Base-by-base conservation (phyloP, 2,329 filamentous ascomycete species). In the Fusarium circinatum region DNA sequence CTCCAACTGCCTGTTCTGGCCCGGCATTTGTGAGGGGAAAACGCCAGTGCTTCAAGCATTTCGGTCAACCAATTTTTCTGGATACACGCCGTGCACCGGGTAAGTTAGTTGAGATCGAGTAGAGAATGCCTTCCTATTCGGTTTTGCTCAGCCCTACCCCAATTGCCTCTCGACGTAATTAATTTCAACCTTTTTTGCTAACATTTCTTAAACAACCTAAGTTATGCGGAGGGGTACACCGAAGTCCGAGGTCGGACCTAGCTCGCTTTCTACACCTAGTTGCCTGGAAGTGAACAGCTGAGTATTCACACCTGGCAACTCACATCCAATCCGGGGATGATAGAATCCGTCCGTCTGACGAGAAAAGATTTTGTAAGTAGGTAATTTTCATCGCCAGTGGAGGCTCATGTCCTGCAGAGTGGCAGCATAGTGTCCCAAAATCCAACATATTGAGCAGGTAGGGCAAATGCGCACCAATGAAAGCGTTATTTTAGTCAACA, bases 381-480 rank as follows among this genome's bases (percentile, higher is more conserved):
- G 45, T 64, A 34, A 52, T 52, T 63, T 45, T 44, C 20, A 39
- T 55, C 45, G 32, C 32, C 32, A 52, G 57, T 59, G 48, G 61
- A 62, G 63, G 68, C 63, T 62, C 69, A 60, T 59, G 38, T 24
- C 30, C 36, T 65, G 47, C 28, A 44, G 52, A 65, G 47, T 59
- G 36, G 58, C 36, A 68, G 61, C 52, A 70, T 32, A 26, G 32
- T 56, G 59, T 54, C 58, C 39, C 47, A 70, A 51, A 74, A 66
- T 41, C 65, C 14, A 66, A 68, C 65, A 68, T 52, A 45, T 68
- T 63, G 52, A 70, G 56, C 39, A 49, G 67, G 62, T 64, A 30
- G 61, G 45, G 45, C 60, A 75, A 78, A 76, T 78, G 76, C 77
- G 77, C 76, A 61, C 77, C 77, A 78, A 78, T 78, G 62, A 69